Base-by-base conservation (phyloP, 495 filamentous ascomycete genomes). In the Penicillium goetzii region DNA sequence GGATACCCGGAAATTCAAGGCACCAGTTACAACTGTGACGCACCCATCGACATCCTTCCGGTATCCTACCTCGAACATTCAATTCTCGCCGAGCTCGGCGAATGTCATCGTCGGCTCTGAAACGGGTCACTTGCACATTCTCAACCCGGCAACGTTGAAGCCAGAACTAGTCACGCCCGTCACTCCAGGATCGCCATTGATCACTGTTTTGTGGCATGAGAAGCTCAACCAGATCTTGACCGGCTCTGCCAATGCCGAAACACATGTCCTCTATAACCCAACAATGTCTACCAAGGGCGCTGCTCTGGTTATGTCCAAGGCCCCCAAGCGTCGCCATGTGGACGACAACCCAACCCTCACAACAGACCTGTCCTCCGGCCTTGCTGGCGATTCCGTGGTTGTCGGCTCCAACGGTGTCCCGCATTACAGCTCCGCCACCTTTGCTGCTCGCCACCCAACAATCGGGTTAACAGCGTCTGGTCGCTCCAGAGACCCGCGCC, bases 161-260 rank as follows among this genome's bases (percentile, higher is more conserved):
- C 84, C 93, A 3, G 91, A 97, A 70, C 85, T 93, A 28, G 85
- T 93, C 59, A 95, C 94, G 5, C 87, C 91, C 17, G 87, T 99
- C 32, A 96, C 95, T 0, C 89, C 91, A 0, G 89, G 89, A 8
- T 90, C 88, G 4, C 86, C 94, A 0, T 77, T 98, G 25, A 91
- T 97, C 62, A 86, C 88, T 6, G 91, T 96, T 17, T 80, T 90
- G 60, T 98, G 96, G 94, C 94, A 97, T 70, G 81, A 90, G 25
- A 96, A 92, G 73, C 86, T 99, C 59, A 98, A 99, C 71, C 95
- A 99, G 72, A 97, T 99, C 64, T 74, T 98, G 63, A 96, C 93
- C 3, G 93, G 93, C 59, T 97, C 94, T 43, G 90, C 91, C 41
- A 95, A 96, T 69, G 87, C 89, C 53, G 90, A 94, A 74, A 90